phyloP scores from a whole-genome alignment of 257 asterid species.

The Petrea volubilis region DNA sequence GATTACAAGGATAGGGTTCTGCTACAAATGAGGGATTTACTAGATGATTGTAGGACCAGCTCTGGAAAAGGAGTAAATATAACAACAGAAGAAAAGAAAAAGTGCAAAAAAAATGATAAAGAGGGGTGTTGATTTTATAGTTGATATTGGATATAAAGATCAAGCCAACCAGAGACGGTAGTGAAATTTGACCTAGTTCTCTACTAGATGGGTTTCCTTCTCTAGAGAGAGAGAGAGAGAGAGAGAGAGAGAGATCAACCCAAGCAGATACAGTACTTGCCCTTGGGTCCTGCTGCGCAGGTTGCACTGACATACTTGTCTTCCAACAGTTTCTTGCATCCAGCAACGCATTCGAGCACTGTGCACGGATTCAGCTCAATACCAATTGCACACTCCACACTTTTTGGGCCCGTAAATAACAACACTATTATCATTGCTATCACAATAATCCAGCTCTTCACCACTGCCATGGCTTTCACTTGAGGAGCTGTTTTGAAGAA shows the following conservation, averaged over 20 bases:
- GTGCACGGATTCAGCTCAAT: constrained; percentile 44
- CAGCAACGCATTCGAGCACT: constrained; percentile 30
- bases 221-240: too few relatives aligned
- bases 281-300: constrained; percentile 37
- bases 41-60: neutral
- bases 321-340: constrained; percentile 33
- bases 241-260: constrained; percentile 12
- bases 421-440: neutral
- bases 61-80: neutral
- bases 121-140: neutral
- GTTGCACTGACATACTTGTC: constrained; percentile 34
- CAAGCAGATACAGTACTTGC: constrained; percentile 44
- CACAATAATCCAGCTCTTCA: constrained; percentile 13
- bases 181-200: neutral
- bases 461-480: neutral
- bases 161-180: neutral
- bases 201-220: too few relatives aligned
- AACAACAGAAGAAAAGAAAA: neutral
- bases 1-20: neutral
- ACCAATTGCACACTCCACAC: constrained; percentile 42
- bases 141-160: neutral
- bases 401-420: constrained; percentile 18
- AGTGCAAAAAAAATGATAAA: too few relatives aligned
- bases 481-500: neutral
- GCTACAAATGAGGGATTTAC: too few relatives aligned